A percentile compares a stretch with the other conserved stretches of the same genome.
phyloP scores from a whole-genome alignment of 441 rosid species.

The Theobroma grandiflorum region DNA sequence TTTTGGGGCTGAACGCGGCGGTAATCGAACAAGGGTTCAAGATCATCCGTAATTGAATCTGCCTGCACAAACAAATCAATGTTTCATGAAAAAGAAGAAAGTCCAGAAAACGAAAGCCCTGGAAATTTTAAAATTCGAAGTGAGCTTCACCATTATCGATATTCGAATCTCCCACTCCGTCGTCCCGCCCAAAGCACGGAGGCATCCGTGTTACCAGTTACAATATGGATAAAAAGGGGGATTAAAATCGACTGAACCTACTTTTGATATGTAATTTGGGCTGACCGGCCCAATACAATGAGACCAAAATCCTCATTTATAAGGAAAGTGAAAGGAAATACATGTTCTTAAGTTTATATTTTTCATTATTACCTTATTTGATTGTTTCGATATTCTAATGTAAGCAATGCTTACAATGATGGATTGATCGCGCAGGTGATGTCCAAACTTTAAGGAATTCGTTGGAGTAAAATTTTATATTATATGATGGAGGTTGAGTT shows the following conservation, averaged over 20 bases:
- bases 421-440: too few species aligned
- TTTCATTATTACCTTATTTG: too few species aligned
- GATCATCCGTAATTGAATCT: slow-evolving; percentile 61
- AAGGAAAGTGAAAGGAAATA: too few species aligned
- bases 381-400: too few species aligned
- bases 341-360: too few species aligned
- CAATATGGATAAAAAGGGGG: neutral
- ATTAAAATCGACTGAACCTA: neutral
- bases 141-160: slow-evolving; percentile 16
- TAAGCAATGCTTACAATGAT: too few species aligned
- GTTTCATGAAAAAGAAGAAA: neutral
- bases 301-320: too few species aligned
- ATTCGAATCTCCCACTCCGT: neutral
- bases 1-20: slow-evolving; percentile 74
- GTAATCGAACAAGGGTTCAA: slow-evolving; percentile 91
- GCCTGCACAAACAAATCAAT: slow-evolving; percentile 49
- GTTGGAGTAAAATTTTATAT: too few species aligned
- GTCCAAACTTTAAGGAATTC: too few species aligned
- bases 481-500: too few species aligned
- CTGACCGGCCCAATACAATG: neutral
- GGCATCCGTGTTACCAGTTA: neutral
- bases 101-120: neutral
- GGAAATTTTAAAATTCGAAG: neutral
- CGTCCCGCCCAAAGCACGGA: slow-evolving; percentile 8
- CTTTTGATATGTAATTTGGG: neutral